A percentile compares a stretch with the other conserved stretches of the same genome.
These are phyloP conservation scores for Triangularia verruculosa DNA, from an alignment of 2,329 filamentous ascomycete genomes.

Conservation along the genomic window DNA sequence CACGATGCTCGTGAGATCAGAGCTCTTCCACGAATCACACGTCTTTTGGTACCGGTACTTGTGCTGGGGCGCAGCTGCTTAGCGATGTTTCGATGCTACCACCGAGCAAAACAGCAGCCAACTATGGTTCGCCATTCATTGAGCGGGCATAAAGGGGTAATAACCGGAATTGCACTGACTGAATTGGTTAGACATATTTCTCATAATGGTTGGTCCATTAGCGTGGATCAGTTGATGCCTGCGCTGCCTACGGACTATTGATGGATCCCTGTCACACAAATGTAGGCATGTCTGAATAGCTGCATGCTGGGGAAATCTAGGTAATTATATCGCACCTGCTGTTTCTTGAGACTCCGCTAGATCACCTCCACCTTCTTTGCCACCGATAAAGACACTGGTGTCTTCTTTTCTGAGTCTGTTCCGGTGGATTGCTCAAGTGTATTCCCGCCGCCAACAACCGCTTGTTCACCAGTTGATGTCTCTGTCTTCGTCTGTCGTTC, in stretches of 20 bases:
- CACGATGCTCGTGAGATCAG: no score
- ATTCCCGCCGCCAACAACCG: neutral
- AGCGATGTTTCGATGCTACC: neutral
- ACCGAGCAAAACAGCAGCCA: neutral
- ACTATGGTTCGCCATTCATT: neutral
- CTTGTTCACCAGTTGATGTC: neutral
- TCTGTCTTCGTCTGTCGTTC: constrained; percentile 20
- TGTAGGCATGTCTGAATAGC: no score
- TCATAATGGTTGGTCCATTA: no score
- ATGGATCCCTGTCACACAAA: no score
- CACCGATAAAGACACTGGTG: neutral
- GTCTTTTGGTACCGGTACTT: neutral
- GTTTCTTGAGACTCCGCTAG: neutral
- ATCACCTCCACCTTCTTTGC: neutral
- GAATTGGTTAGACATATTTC: no score
- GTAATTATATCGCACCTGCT: no score
- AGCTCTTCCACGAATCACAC: no score
- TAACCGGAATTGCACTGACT: neutral
- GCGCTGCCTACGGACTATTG: no score
- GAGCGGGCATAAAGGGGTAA: neutral
- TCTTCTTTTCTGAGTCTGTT: neutral
- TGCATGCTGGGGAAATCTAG: no score
- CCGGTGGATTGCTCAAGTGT: neutral
- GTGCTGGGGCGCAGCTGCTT: neutral
- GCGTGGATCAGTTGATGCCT: no score